Base-by-base conservation (phyloP, 805 yeast genomes). In the Ogataea nitratoaversa region DNA sequence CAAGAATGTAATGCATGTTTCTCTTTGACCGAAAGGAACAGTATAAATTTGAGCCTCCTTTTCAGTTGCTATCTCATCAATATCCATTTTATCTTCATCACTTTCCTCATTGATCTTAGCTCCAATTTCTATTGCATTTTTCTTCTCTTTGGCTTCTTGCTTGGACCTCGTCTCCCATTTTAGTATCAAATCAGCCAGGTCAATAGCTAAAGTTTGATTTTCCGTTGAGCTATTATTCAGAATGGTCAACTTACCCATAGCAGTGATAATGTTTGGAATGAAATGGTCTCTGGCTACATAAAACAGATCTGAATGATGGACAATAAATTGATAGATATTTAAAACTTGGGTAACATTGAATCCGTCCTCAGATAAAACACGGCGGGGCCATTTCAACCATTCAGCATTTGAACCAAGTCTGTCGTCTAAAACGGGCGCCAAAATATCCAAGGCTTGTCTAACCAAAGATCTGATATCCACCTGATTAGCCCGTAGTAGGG, bases 361-460 rank as follows among this genome's bases (percentile, higher is more conserved):
- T 0, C 93, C 91, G 54, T 89, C 95, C 56, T 95, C 98, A 2
- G 90, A 81, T 12, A 93, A 70, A 2, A 91, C 93, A 38, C 97
- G 73, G 49, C 97, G 79, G 0, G 96, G 95, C 90, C 96, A 89
- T 50, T 86, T 90, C 37, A 93, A 75, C 98, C 98, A 93, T 39
- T 70, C 71, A 44, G 72, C 67, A 7, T 79, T 74, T 2, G 71
- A 53, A 0, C 79, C 86, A 63, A 84, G 74, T 38, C 95, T 70
- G 40, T 72, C 71, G 2, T 85, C 79, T 71, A 91, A 72, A 0
- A 84, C 93, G 0, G 96, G 96, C 0, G 97, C 96, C 16, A 93
- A 66, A 4, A 85, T 67, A 53, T 90, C 96, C 28, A 95, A 68
- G 0, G 97, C 95, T 55, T 88, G 95, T 57, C 82, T 78, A 0